phyloP scores from a whole-genome alignment of 495 filamentous ascomycete species.

The Cairneyella variabilis region DNA sequence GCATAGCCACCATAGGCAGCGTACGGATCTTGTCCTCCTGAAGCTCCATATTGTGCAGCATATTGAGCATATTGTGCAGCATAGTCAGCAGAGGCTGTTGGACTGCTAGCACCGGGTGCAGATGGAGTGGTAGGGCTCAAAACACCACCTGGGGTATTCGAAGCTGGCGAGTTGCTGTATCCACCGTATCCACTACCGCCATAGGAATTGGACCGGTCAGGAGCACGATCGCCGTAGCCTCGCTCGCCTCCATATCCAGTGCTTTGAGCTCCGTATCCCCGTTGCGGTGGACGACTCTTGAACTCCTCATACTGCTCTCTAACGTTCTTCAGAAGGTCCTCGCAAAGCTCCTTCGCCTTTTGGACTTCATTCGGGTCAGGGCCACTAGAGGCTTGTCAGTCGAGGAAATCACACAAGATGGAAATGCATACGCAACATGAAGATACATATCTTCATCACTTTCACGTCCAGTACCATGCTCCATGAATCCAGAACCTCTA shows the following conservation, averaged over 20 bases:
- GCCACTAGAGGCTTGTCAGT: slow-evolving; percentile 56
- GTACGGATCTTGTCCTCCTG: slow-evolving; percentile 75
- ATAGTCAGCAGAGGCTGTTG: slow-evolving; percentile 52
- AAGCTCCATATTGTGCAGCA: too few species aligned
- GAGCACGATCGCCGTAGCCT: slow-evolving; percentile 27
- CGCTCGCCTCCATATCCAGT: slow-evolving; percentile 30
- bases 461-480: slow-evolving; percentile 75
- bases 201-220: slow-evolving; percentile 27
- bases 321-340: slow-evolving; percentile 81
- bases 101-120: slow-evolving; percentile 34
- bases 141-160: slow-evolving; percentile 33
- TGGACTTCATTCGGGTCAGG: slow-evolving; percentile 85
- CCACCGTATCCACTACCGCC: slow-evolving; percentile 32
- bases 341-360: slow-evolving; percentile 79
- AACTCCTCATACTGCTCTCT: slow-evolving; percentile 81
- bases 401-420: too few species aligned
- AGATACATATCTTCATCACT: slow-evolving; percentile 95
- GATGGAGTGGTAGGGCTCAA: slow-evolving; percentile 31
- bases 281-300: slow-evolving; percentile 75
- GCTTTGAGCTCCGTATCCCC: slow-evolving; percentile 49
- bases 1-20: slow-evolving; percentile 86
- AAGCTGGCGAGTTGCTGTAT: slow-evolving; percentile 37
- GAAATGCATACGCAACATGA: slow-evolving; percentile 81
- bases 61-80: slow-evolving; percentile 84
- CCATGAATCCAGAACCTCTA: slow-evolving; percentile 91